A percentile compares a stretch with the other conserved stretches of the same genome.
phyloP scores from a whole-genome alignment of 1,139 yeast species.

The Lodderomyces oxycetoniae region DNA sequence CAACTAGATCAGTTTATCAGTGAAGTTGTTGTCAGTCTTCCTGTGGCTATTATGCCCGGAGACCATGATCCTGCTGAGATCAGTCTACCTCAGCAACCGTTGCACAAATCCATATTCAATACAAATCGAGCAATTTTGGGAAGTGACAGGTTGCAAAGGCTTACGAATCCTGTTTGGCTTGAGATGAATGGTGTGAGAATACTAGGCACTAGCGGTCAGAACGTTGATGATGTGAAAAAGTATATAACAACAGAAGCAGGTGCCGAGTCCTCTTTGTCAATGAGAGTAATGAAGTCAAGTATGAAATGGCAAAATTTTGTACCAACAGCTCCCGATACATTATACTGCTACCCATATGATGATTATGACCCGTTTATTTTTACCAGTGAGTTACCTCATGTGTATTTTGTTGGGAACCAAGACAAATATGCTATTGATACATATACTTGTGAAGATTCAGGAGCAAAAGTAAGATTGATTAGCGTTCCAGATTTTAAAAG shows the following conservation, averaged over 20 bases:
- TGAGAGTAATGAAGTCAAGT: constrained; percentile 62
- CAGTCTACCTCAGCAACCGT: constrained; percentile 84
- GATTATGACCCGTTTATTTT: constrained; percentile 78
- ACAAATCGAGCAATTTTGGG: constrained; percentile 36
- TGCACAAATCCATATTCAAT: constrained; percentile 69
- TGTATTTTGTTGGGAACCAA: constrained; percentile 85
- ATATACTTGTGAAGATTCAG: constrained; percentile 18
- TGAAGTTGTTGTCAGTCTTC: constrained; percentile 56
- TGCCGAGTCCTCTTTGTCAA: constrained; percentile 9
- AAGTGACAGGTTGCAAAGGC: constrained; percentile 34
- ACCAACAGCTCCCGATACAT: constrained; percentile 96
- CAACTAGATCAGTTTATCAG: constrained; percentile 54
- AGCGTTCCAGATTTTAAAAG: constrained; percentile 65
- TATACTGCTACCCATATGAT: constrained; percentile 84
- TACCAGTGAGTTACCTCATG: constrained; percentile 67
- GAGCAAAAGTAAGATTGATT: constrained; percentile 46
- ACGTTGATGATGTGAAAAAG: constrained; percentile 68
- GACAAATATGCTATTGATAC: constrained; percentile 44
- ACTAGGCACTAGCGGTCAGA: constrained; percentile 82
- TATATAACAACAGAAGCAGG: constrained; percentile 32
- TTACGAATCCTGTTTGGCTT: constrained; percentile 79
- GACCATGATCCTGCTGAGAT: constrained; percentile 74
- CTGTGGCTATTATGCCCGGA: constrained; percentile 84
- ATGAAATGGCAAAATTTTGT: constrained; percentile 81
- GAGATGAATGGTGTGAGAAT: constrained; percentile 49